phyloP scores from a whole-genome alignment of 768 basidiomycete species.

The Omphalotus guepiniiformis region DNA sequence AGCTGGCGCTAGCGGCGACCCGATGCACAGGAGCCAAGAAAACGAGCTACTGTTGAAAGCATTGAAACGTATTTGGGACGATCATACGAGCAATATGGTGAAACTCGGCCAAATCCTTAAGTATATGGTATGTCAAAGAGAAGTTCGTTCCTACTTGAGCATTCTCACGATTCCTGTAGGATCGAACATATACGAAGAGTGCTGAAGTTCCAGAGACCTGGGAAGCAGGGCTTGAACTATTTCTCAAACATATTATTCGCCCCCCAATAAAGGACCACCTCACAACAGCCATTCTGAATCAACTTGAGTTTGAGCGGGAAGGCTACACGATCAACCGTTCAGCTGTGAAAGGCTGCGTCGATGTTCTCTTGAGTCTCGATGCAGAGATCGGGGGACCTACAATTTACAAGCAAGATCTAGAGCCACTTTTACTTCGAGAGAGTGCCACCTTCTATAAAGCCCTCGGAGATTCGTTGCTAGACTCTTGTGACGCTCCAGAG shows the following conservation, averaged over 20 bases:
- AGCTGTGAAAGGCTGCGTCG: conserved; percentile 83
- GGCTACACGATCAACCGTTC: conserved; percentile 91
- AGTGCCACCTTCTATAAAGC: conserved; percentile 74
- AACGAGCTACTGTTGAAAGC: conserved; percentile 84
- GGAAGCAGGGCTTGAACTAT: conserved; percentile 79
- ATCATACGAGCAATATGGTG: conserved; percentile 84
- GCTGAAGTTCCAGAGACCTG: conserved; percentile 77
- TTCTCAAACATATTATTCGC: conserved; percentile 75
- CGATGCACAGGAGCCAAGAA: conserved; percentile 73
- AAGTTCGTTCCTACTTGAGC: neutral
- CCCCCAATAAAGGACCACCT: conserved; percentile 82
- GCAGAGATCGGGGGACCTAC: conserved; percentile 46
- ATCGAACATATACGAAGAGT: conserved; percentile 78
- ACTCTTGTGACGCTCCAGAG: conserved; percentile 73
- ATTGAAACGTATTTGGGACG: conserved; percentile 85
- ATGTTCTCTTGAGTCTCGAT: conserved; percentile 71
- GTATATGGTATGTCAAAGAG: conserved; percentile 75
- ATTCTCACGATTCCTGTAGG: conserved; percentile 44
- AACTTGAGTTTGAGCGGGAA: conserved; percentile 89
- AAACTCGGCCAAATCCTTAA: conserved; percentile 87
- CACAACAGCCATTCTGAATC: conserved; percentile 74
- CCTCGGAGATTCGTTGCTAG: conserved; percentile 69
- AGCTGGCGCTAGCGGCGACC: conserved; percentile 58
- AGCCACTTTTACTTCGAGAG: conserved; percentile 74
- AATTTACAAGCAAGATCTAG: conserved; percentile 81